Evolutionary conservation across 805 yeast genomes (phyloP).

Genomic region (Teunomyces stri): DNA sequence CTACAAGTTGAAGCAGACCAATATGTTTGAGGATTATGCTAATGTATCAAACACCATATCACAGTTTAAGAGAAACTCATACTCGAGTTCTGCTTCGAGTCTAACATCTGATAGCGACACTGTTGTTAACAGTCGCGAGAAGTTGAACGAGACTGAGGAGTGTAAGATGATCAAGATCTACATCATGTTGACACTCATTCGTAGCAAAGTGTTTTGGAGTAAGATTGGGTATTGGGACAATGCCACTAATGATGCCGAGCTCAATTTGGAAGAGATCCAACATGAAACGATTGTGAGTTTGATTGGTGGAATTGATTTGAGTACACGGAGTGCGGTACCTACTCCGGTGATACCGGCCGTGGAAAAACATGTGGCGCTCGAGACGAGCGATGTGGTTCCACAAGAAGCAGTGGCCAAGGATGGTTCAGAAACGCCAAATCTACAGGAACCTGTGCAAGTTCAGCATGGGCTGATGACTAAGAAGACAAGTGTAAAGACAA

Average conservation of each 20-base stretch:
- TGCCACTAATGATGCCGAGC: slow-evolving; percentile 31
- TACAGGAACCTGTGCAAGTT: background rate
- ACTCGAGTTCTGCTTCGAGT: background rate
- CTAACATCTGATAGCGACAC: background rate
- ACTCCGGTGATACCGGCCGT: slow-evolving; percentile 3
- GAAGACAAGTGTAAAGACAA: background rate
- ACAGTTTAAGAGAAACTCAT: slow-evolving; percentile 25
- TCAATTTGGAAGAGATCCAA: slow-evolving; percentile 12
- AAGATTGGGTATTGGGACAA: slow-evolving; percentile 77
- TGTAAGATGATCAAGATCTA: slow-evolving; percentile 48
- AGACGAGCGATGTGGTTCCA: background rate
- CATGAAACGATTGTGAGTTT: slow-evolving; percentile 11
- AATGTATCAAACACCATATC: slow-evolving; percentile 16
- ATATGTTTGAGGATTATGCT: slow-evolving; percentile 24
- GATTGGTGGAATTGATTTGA: background rate
- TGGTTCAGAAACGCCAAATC: background rate
- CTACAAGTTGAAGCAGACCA: slow-evolving; percentile 51
- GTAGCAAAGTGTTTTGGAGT: slow-evolving; percentile 80
- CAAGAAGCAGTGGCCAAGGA: background rate
- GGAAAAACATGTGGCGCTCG: background rate
- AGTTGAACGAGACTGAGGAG: slow-evolving; percentile 26
- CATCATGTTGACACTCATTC: slow-evolving; percentile 48
- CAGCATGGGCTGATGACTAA: background rate
- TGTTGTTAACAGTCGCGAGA: background rate
- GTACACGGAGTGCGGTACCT: background rate